Base-by-base conservation (phyloP, 805 yeast species). In the Peterozyma toletana region DNA sequence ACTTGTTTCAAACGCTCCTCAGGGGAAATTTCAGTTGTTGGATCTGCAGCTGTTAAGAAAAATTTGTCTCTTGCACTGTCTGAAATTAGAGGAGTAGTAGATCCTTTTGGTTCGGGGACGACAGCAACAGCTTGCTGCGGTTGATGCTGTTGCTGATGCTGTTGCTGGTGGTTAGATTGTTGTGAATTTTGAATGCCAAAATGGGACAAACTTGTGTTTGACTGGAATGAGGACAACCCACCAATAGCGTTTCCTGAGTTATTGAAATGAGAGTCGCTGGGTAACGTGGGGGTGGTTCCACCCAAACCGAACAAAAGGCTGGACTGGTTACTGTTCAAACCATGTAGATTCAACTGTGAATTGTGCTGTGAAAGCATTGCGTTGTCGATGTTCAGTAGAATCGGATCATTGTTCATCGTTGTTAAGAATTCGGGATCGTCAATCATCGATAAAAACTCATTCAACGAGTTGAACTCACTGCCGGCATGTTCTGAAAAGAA, bases 31-130 rank as follows among this genome's bases (percentile, higher is more conserved):
- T 88, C 96, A 2, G 91, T 87, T 0, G 96, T 86, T 5, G 98
- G 98, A 59, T 91, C 98, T 0, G 97, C 97, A 0, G 98, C 98
- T 0, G 97, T 91, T 40, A 91, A 66, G 66, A 91, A 90, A 63
- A 91, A 91, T 61, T 89, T 89, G 58, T 90, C 97, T 50, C 88
- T 74, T 1, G 96, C 96, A 2, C 93, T 80, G 44, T 86, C 91
- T 0, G 82, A 75, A 3, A 77, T 70, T 35, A 55, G 53, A 5
- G 68, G 64, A 2, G 44, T 30, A 31, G 45, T n/a, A 27, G 46
- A 11, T 30, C 33, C 9, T 29, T 35, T 27, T 35, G 43, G 14
- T 30, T 37, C 13, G 14, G 2, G 27, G 13, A 38, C 11, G 16
- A 11, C 18, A 16, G 41, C 30, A 7, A 5, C 17, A 21, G 45